These are phyloP conservation scores for Monosporascus ibericus DNA, from an alignment of 2,329 filamentous ascomycete species.

Conservation along the genomic window DNA sequence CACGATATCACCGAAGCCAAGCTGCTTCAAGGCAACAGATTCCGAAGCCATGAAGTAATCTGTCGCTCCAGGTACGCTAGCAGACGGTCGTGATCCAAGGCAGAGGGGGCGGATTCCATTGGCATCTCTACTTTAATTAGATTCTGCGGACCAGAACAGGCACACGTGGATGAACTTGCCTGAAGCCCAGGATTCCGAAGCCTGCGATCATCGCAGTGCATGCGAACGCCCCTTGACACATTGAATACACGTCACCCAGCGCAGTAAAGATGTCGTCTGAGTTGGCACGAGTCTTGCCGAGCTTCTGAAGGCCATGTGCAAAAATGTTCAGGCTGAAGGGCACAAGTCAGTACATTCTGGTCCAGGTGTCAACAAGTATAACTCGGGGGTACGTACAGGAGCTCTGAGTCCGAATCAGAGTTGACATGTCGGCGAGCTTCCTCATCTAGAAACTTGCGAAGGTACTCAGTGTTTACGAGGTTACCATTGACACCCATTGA, in stretches of 20 bases:
- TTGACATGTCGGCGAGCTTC: conserved; percentile 7
- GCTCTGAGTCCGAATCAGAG: conserved; percentile 72
- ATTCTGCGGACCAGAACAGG: not conserved
- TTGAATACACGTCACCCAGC: conserved; percentile 64
- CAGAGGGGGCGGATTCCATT: conserved; percentile 78
- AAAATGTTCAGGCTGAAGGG: conserved; percentile 66
- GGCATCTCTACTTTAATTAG: conserved; percentile 17
- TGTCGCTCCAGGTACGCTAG: conserved; percentile 52
- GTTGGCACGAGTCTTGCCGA: conserved; percentile 75
- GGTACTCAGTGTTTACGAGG: conserved; percentile 63
- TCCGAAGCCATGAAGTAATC: conserved; percentile 94
- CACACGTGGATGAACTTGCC: conserved; percentile 25
- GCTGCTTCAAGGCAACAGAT: conserved; percentile 74
- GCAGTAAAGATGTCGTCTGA: conserved; percentile 69
- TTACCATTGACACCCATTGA: conserved; percentile 70
- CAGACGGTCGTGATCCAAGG: conserved; percentile 66
- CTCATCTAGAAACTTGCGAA: conserved; percentile 46
- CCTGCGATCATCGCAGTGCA: conserved; percentile 78
- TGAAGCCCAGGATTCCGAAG: conserved; percentile 74
- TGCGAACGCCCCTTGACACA: conserved; percentile 70
- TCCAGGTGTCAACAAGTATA: not conserved
- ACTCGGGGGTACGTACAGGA: conserved; percentile 43
- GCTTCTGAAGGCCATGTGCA: conserved; percentile 73
- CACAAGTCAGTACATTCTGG: conserved; percentile 2
- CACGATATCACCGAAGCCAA: conserved; percentile 69